Evolutionary conservation across 257 asterid genomes (phyloP).

Genomic region (Solanum ahanhuiri): DNA sequence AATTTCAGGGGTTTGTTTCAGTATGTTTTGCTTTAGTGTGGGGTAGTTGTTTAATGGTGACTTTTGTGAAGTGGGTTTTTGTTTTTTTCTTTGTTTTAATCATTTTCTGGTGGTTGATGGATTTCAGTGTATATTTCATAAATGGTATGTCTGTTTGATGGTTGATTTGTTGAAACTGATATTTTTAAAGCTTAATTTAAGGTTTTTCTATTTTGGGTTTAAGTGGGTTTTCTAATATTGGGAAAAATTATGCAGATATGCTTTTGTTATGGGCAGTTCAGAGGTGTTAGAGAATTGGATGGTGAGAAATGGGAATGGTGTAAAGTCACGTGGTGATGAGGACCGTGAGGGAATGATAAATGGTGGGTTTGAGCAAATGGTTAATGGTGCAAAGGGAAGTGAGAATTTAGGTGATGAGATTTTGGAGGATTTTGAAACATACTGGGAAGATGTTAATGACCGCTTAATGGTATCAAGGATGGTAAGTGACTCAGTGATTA

Average conservation of each 20-base stretch:
- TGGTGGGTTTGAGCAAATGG: slow-evolving; percentile 5
- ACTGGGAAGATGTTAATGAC: slow-evolving; percentile 60
- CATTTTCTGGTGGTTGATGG: not conserved
- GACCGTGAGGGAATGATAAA: not conserved
- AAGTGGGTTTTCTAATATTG: not conserved
- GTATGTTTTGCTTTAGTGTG: not conserved
- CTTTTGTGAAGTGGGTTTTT: not conserved
- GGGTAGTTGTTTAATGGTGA: not conserved
- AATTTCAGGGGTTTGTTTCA: not conserved
- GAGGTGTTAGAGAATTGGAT: slow-evolving; percentile 18
- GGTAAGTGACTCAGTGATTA: slow-evolving; percentile 80
- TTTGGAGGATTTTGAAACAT: slow-evolving; percentile 64
- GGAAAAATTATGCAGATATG: not conserved
- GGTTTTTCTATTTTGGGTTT: not conserved
- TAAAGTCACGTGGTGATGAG: slow-evolving; percentile 6
- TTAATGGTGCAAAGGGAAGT: slow-evolving; percentile 15
- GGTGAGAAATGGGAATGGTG: slow-evolving; percentile 5
- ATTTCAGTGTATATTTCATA: not conserved
- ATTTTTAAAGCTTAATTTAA: not conserved
- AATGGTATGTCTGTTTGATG: not conserved
- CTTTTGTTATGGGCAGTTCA: slow-evolving; percentile 20
- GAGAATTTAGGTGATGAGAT: slow-evolving; percentile 55
- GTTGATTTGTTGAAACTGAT: not conserved
- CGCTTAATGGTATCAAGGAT: slow-evolving; percentile 61
- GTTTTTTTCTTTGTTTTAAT: not conserved